Evolutionary conservation across 345 rosid genomes (phyloP), one percentile per base, ranked within the genome.

Genomic region (Raphanus sativus): DNA sequence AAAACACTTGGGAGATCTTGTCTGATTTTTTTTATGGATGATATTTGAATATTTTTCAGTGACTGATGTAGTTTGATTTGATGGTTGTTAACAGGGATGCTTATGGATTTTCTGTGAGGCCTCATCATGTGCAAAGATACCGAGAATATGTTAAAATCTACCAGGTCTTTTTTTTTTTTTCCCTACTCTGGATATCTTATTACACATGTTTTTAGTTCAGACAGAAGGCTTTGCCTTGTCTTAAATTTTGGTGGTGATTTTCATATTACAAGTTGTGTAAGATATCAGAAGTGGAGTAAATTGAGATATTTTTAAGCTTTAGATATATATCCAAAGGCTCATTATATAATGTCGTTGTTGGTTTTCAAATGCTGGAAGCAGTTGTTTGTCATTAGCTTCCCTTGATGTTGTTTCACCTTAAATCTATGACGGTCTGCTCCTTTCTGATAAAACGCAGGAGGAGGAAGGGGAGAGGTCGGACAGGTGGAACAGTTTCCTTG

Each of bases 401-500:
- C 76, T 66, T 2, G 15, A 48, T 67, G 2, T n/a, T 50, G 4
- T n/a, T 50, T 21, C 34, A 30, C 29, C 21, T 73, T 45, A 8
- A 21, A 21, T 21, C 21, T 21, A 21, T 21, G 21, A 21, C 21
- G 21, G 0, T 21, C 21, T 21, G 21, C 21, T 21, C 21, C 21
- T 21, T 21, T 21, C 21, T 21, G 21, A 21, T 21, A 21, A 42
- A 26, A 70, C 71, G 79, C 84, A 95, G 98, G 98, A 90, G 80
- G 99, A 95, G 85, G 99, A 95, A 85, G 98, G 86, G 82, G 99
- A 95, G 87, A 92, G 99, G 82, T 95, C 99, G 69, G 90, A 85
- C 72, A 89, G 96, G 79, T 95, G 99, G 97, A 86, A 75, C 4
- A 86, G 74, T 77, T 95, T 95, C 87, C 77, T 95, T 82, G 87